Evolutionary conservation across 192 early-diverging fungal genomes (phyloP), one percentile per base, ranked within the genome.

Genomic region (Entomortierella lignicola): DNA sequence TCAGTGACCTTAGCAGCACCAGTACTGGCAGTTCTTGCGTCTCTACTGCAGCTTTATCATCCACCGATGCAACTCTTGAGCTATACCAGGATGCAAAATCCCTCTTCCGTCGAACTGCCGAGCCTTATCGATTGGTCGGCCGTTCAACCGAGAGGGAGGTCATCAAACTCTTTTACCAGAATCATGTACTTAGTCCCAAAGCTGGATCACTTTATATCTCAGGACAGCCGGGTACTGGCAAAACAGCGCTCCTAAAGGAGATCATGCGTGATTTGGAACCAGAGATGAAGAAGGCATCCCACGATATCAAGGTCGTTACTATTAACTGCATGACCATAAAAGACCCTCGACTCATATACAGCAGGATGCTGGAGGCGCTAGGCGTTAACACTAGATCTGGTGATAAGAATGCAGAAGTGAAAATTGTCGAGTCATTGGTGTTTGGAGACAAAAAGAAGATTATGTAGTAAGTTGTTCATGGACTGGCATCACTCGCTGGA

Each of bases 211-310:
- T 94, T 30, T 99, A 98, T 77, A 90, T 98, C 21, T 92, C 93
- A 8, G 97, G 97, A 1, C 88, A 87, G 48, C 97, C 97, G 0
- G 97, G 97, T 4, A 98, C 97, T n/a, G 97, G 97, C 42, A 99
- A 99, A 81, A 99, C 94, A 11, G 96, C 95, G 1, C 87, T 95
- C 31, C 57, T 96, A 30, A 85, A 81, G 20, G 88, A 94, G 53
- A 72, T 92, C 11, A 61, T 85, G 26, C 75, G 81, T 11, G 50
- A 79, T 23, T 80, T 86, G 51, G 64, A 82, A 44, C 72, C 62
- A 2, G 63, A 83, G 60, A 57, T 74, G 51, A 55, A 72, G 34
- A 21, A 47, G 1, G 82, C 79, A 13, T 65, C 81, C 1, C 85
- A 89, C 63, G 59, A 71, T 18, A 82, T 91, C 55, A 89, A 88